These are phyloP conservation scores for Trichoderma oligosporum DNA, from an alignment of 2,329 filamentous ascomycete species.

Conservation along the genomic window DNA sequence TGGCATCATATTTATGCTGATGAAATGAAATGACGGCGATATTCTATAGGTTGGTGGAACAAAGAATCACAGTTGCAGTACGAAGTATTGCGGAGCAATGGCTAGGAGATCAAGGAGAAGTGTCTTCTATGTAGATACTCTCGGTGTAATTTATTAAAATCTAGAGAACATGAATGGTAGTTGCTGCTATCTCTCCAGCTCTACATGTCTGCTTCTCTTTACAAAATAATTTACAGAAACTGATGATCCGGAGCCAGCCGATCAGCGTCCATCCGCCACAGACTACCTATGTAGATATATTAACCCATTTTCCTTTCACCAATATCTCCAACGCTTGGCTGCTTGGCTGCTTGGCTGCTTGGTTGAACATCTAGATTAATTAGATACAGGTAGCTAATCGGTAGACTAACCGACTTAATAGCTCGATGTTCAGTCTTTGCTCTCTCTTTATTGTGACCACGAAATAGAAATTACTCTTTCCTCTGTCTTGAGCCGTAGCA, in stretches of 20 bases:
- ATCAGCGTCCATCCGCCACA: neutral
- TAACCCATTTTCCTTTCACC: neutral
- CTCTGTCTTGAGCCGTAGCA: neutral
- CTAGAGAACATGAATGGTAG: neutral
- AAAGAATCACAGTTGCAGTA: neutral
- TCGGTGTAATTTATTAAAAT: no score
- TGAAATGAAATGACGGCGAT: neutral
- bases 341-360: neutral
- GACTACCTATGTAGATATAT: neutral
- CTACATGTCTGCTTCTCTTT: neutral
- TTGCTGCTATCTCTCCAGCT: neutral
- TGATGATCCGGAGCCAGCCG: slow-evolving; percentile 3
- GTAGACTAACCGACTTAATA: neutral
- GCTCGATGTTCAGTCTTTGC: neutral
- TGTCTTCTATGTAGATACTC: no score
- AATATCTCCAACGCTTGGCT: neutral
- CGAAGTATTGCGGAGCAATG: neutral
- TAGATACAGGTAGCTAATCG: neutral
- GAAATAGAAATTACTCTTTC: neutral
- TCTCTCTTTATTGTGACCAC: neutral
- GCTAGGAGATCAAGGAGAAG: neutral
- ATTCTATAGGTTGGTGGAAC: neutral
- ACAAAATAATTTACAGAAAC: neutral
- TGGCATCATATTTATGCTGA: neutral
- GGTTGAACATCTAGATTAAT: neutral